A percentile compares a stretch with the other conserved stretches of the same genome.
Evolutionary conservation across 768 basidiomycete genomes (phyloP).

Genomic region (Boletellus sp.): DNA sequence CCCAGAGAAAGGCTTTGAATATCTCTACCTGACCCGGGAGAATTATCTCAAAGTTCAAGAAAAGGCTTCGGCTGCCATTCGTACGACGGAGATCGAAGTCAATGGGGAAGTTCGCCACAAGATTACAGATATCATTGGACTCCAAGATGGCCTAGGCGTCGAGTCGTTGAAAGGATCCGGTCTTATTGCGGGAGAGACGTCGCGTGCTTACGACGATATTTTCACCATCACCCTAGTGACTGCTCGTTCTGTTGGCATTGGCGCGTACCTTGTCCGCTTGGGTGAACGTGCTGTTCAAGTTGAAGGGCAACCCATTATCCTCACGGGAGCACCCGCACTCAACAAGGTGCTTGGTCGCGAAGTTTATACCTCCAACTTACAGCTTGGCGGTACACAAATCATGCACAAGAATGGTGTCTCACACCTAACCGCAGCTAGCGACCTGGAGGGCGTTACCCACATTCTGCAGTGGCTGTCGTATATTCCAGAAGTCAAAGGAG

Average conservation of each 20-base stretch:
- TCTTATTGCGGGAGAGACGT: slow-evolving; percentile 97
- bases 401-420: slow-evolving; percentile 99
- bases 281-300: slow-evolving; percentile 98
- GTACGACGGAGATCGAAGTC: slow-evolving; percentile 80
- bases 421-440: slow-evolving; percentile 91
- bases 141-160: slow-evolving; percentile 97
- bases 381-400: slow-evolving; percentile 99
- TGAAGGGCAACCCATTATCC: slow-evolving; percentile 98
- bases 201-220: slow-evolving; percentile 97
- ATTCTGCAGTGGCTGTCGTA: slow-evolving; percentile 96
- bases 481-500: slow-evolving; percentile 80
- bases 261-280: slow-evolving; percentile 96
- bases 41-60: slow-evolving; percentile 86
- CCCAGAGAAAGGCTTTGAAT: slow-evolving; percentile 94
- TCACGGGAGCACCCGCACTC: slow-evolving; percentile 93
- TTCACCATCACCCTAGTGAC: slow-evolving; percentile 99
- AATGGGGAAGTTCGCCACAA: slow-evolving; percentile 86
- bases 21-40: slow-evolving; percentile 92
- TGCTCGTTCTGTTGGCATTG: slow-evolving; percentile 97
- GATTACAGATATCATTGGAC: slow-evolving; percentile 94
- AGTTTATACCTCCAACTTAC: slow-evolving; percentile 97
- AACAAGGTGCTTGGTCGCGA: slow-evolving; percentile 99
- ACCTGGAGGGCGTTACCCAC: slow-evolving; percentile 91
- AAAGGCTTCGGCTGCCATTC: slow-evolving; percentile 74
- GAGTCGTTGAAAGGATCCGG: slow-evolving; percentile 95